phyloP scores from a whole-genome alignment of 2,329 filamentous ascomycete species.

The Colletotrichum paranaense region DNA sequence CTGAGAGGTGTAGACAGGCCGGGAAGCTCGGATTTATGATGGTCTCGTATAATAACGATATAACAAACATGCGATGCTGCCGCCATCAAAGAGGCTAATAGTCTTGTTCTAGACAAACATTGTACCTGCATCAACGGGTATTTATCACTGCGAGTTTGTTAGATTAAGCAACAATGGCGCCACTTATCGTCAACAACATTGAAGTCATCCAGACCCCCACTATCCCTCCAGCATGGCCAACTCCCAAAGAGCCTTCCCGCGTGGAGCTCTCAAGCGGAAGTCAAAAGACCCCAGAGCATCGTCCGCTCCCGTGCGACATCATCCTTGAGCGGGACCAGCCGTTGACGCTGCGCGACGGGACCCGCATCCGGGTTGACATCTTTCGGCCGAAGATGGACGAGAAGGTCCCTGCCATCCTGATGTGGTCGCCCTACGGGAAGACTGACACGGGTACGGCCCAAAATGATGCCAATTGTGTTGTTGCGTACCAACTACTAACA shows the following conservation, averaged over 20 bases:
- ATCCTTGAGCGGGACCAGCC: slow-evolving; percentile 8
- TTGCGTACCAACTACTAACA: not conserved
- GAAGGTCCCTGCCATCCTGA: slow-evolving; percentile 13
- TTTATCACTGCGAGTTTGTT: not conserved
- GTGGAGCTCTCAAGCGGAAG: slow-evolving; percentile 7
- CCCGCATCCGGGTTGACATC: slow-evolving; percentile 13
- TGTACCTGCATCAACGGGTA: not conserved
- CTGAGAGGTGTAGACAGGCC: not conserved
- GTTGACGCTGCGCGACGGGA: slow-evolving; percentile 4
- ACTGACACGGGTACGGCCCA: not conserved
- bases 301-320: slow-evolving; percentile 8
- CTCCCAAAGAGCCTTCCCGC: slow-evolving; percentile 5
- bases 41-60: not conserved
- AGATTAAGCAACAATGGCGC: slow-evolving; percentile 6
- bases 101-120: not conserved
- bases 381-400: slow-evolving; percentile 16
- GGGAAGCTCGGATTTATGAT: not conserved
- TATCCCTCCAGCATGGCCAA: slow-evolving; percentile 2
- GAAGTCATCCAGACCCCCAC: slow-evolving; percentile 6
- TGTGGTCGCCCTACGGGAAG: slow-evolving; percentile 23
- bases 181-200: slow-evolving; percentile 12
- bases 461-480: not conserved
- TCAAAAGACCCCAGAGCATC: not conserved
- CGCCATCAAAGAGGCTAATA: not conserved
- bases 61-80: not conserved